Evolutionary conservation across 148 eudicot species (phyloP), one percentile per base, ranked within the genome.

Genomic region (Nepenthes gracilis): DNA sequence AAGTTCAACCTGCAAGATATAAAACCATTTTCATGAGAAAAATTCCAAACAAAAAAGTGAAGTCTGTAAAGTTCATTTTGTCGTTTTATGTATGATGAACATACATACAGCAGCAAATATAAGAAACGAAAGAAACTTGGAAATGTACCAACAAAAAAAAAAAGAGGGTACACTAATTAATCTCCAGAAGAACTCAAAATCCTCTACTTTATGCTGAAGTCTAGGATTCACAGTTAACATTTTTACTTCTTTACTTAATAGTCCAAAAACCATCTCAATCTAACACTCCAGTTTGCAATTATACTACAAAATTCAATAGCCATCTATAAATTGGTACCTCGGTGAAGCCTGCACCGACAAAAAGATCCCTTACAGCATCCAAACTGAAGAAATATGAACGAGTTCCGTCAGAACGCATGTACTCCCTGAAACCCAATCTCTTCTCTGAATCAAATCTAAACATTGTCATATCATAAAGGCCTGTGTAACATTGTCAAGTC

Each of bases 401-500:
- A n/a, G 99, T 93, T 65, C 99, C 96, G 68, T 93, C 99, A 36
- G 85, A 74, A 35, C 96, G 84, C 66, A 77, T 55, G 65, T 93
- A 93, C 59, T 93, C 96, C 71, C 96, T 80, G 67, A 77, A 79
- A 54, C 95, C 96, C 67, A 84, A 80, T 70, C 77, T 79, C 74
- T 84, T 83, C 43, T 81, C 83, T n/a, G 83, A 81, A 61, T 79
- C 83, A 72, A 88, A 93, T 59, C 99, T 82, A 64, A 93, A 89
- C 99, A 93, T 89, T 47, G 92, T 93, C 99, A 89, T 93, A 77
- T 93, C 99, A 78, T 86, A 93, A 55, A 88, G 87, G 36, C 96
- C 98, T 93, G 85, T 63, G 56, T 55, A 54, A 37, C 55, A 69
- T 51, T 36, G 62, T 40, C 49, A 50, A 12, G 36, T 49, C 33